phyloP scores from a whole-genome alignment of 305 asterid species.

The Fraxinus latifolia region DNA sequence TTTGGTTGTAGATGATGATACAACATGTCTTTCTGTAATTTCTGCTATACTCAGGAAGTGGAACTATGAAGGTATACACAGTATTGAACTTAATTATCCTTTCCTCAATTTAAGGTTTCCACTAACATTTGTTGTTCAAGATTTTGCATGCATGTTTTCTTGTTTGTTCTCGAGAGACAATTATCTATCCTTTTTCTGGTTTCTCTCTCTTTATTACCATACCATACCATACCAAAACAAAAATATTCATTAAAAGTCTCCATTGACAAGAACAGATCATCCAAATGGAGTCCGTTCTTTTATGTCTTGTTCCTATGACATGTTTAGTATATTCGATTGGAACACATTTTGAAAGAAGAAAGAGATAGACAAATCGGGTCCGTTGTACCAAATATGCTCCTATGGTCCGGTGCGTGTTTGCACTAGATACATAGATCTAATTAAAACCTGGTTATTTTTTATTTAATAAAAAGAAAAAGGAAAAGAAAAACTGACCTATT shows the following conservation, averaged over 20 bases:
- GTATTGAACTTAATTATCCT: background rate
- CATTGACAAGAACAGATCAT: background rate
- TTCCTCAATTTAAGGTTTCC: conserved; percentile 28
- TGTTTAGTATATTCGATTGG: background rate
- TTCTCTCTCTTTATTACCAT: background rate
- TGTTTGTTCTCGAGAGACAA: background rate
- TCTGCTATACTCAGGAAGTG: conserved; percentile 47
- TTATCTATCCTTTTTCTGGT: background rate
- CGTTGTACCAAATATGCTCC: background rate
- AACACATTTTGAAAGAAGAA: background rate
- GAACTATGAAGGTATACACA: conserved; percentile 38
- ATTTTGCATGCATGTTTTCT: conserved; percentile 2
- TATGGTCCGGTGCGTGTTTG: background rate
- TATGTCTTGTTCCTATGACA: background rate
- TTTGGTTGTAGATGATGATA: conserved; percentile 64
- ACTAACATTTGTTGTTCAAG: background rate
- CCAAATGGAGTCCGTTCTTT: background rate
- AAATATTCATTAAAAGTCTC: background rate
- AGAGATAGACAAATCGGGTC: background rate
- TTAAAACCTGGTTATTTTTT: background rate
- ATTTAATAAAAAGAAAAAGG: background rate
- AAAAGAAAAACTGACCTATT: background rate
- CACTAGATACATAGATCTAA: background rate
- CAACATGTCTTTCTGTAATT: conserved; percentile 47
- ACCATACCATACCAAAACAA: background rate